Percentiles rank a stretch among this genome's conserved stretches.
Conservation (phyloP, 1,284 basidiomycete genomes). For the Golubevia sp. region DNA sequence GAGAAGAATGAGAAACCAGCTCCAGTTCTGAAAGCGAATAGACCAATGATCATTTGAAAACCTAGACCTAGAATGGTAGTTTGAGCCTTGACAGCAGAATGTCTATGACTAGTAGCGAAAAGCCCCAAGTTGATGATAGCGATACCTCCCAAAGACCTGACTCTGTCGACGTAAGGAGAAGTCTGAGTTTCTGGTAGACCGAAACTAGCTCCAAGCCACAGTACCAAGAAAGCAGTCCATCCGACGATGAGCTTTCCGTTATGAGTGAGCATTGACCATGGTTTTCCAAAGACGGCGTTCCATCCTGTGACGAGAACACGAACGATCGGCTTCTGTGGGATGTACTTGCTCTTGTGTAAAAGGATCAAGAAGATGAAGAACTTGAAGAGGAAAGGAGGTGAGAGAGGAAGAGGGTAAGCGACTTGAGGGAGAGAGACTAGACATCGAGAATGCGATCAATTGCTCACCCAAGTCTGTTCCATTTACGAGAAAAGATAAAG, state of each 20-base stretch:
- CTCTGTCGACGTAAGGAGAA: constrained; percentile 33
- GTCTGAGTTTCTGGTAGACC: constrained; percentile 36
- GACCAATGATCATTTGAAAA: constrained; percentile 49
- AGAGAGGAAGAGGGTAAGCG: neutral
- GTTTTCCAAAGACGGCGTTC: constrained; percentile 24
- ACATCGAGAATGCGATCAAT: neutral
- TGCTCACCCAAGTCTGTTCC: neutral
- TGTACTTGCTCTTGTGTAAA: constrained; percentile 48
- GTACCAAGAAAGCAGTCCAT: constrained; percentile 35
- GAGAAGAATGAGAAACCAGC: constrained; percentile 38
- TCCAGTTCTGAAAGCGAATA: constrained; percentile 53
- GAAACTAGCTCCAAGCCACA: constrained; percentile 45
- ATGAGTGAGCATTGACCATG: constrained; percentile 40
- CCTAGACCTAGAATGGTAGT: constrained; percentile 43
- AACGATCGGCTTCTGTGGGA: constrained; percentile 42
- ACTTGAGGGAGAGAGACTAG: neutral
- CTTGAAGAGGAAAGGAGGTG: constrained; percentile 25
- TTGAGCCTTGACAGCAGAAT: constrained; percentile 33
- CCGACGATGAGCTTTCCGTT: constrained; percentile 27
- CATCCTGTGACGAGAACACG: constrained; percentile 24
- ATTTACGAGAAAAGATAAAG: neutral
- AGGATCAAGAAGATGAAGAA: constrained; percentile 55
- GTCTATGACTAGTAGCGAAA: constrained; percentile 32
- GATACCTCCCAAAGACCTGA: constrained; percentile 42
- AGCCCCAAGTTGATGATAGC: constrained; percentile 42